Conservation (phyloP, 495 filamentous ascomycete species). For the Parathielavia hyrcaniae region DNA sequence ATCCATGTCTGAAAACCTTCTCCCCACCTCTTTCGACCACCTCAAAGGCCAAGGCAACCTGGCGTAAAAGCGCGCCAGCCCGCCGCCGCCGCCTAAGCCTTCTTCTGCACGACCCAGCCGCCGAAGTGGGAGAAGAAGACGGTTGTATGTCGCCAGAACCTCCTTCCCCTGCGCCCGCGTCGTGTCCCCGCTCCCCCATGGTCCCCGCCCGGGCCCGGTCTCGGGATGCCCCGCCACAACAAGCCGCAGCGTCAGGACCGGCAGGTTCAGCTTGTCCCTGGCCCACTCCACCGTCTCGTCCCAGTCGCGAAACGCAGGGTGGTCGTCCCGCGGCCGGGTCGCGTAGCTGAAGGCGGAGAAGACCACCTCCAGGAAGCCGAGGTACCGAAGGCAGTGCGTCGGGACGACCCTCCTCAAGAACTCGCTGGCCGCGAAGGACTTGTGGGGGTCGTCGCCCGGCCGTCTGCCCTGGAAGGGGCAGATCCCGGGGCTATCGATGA, state of each 20-base stretch:
- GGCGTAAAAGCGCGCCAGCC: no score
- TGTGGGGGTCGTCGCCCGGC: neutral
- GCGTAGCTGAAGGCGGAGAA: neutral
- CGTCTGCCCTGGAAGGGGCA: neutral
- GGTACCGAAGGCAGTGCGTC: neutral
- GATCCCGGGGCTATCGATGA: neutral
- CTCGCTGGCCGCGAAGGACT: slow-evolving; percentile 3
- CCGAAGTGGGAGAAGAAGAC: no score
- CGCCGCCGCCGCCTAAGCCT: no score
- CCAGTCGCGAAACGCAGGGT: neutral
- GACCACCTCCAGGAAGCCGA: slow-evolving; percentile 6
- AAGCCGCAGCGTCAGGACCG: neutral
- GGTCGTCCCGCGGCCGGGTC: neutral
- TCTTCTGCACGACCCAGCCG: no score
- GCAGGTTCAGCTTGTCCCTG: slow-evolving; percentile 4
- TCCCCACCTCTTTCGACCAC: no score
- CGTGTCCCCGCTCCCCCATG: no score
- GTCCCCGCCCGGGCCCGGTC: no score
- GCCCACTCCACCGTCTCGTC: neutral
- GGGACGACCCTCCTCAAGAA: slow-evolving; percentile 7
- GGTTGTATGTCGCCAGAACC: no score
- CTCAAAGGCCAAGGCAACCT: no score
- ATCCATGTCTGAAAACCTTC: no score
- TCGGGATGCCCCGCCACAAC: slow-evolving; percentile 1
- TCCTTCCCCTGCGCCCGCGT: no score